Evolutionary conservation across 768 basidiomycete genomes (phyloP), one percentile per base, ranked within the genome.

Genomic region (Infundibulicybe gibba): DNA sequence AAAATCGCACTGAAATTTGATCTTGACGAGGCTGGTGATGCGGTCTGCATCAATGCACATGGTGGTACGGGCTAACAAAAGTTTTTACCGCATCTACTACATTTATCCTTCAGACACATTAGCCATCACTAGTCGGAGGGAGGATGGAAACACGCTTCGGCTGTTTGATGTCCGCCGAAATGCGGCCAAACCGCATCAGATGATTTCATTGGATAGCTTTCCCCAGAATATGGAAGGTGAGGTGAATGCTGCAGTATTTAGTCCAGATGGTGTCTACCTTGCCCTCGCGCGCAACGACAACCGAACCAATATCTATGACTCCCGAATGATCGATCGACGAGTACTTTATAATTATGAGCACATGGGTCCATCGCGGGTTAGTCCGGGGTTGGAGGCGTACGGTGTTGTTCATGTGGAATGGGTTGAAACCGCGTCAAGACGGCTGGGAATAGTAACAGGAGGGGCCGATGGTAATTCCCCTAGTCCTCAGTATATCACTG

Each of bases 251-350:
- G 69, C 76, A 12, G 54, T 63, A 1, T 83, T 80, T 58, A 85
- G 83, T 52, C 72, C 81, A 0, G 85, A 87, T 51, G 76, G 75
- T 9, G 62, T 79, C 3, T 79, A 80, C 52, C 68, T 88, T 8
- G 80, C 85, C 12, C 57, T 82, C 5, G 83, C 72, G 3, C 72
- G 83, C 37, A 76, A 62, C 38, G 83, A 88, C 57, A 83, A 85
- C 50, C 58, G 57, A 31, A 64, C 69, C 1, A 79, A 86, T 46
- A 60, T 89, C 3, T 88, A 87, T 50, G 86, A 89, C 57, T 54
- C 72, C 1, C 76, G 86, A 10, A 78, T 70, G 56, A 55, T 83
- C 14, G 59, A 65, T 16, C 62, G 66, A 12, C 73, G 75, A 1
- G 61, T 71, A 11, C 54, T 86, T 38, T 74, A 70, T 46, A 63